These are phyloP conservation scores for Phaffomyces antillensis DNA, from an alignment of 805 yeast genomes.

Conservation along the genomic window DNA sequence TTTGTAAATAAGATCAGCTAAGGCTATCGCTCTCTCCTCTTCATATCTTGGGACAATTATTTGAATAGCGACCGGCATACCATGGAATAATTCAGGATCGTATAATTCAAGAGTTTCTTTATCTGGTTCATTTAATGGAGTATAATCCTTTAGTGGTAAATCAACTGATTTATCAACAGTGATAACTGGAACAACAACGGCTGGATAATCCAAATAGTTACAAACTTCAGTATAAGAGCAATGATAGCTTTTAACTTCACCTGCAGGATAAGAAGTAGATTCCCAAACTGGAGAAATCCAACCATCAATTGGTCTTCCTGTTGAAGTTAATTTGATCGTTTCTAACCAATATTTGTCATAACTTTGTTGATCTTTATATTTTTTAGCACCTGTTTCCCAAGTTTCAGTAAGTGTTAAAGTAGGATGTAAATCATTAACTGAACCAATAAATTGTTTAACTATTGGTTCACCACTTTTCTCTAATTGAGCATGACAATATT, in stretches of 20 bases:
- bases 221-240: slow-evolving; percentile 37
- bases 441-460: slow-evolving; percentile 23
- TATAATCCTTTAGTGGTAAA: slow-evolving; percentile 14
- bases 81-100: slow-evolving; percentile 38
- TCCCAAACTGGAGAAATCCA: slow-evolving; percentile 41
- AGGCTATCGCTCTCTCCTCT: slow-evolving; percentile 36
- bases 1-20: slow-evolving; percentile 6
- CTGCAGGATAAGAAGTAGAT: slow-evolving; percentile 33
- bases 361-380: slow-evolving; percentile 28
- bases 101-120: slow-evolving; percentile 30
- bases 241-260: slow-evolving; percentile 30
- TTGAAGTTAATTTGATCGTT: slow-evolving; percentile 27
- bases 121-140: slow-evolving; percentile 25
- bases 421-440: slow-evolving; percentile 7
- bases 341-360: slow-evolving; percentile 32
- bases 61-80: slow-evolving; percentile 52
- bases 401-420: slow-evolving; percentile 26
- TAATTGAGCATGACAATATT: slow-evolving; percentile 10
- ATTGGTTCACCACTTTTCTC: slow-evolving; percentile 24
- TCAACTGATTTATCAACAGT: slow-evolving; percentile 31
- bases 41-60: slow-evolving; percentile 45
- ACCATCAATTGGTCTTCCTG: slow-evolving; percentile 38
- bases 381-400: slow-evolving; percentile 33
- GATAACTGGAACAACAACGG: slow-evolving; percentile 37
- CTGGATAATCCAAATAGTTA: slow-evolving; percentile 35